phyloP scores from a whole-genome alignment of 2,329 filamentous ascomycete species.

The Beauveria sp. region DNA sequence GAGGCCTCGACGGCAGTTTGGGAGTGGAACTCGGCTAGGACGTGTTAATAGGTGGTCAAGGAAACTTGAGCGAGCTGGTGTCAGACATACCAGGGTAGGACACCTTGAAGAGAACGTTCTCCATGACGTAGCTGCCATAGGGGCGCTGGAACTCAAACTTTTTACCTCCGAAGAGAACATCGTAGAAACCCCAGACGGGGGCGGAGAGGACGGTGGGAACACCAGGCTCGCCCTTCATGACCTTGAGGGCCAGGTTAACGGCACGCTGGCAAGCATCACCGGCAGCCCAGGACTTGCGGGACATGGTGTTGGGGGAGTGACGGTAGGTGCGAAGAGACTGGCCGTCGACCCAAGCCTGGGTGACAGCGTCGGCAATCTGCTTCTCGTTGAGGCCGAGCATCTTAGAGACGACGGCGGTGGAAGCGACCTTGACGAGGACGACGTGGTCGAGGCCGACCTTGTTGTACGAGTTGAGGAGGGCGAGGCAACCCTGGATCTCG shows the following conservation, averaged over 20 bases:
- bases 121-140: slow-evolving; percentile 99
- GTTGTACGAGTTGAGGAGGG: slow-evolving; percentile 97
- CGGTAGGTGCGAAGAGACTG: slow-evolving; percentile 95
- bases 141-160: slow-evolving; percentile 93
- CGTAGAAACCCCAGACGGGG: slow-evolving; percentile 96
- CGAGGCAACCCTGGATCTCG: slow-evolving; percentile 96
- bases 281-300: slow-evolving; percentile 96
- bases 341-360: slow-evolving; percentile 95
- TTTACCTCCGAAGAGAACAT: slow-evolving; percentile 93
- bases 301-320: slow-evolving; percentile 99
- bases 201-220: slow-evolving; percentile 89
- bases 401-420: slow-evolving; percentile 87
- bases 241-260: slow-evolving; percentile 85
- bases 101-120: slow-evolving; percentile 99
- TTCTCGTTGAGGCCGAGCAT: slow-evolving; percentile 84
- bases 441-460: slow-evolving; percentile 98
- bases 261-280: slow-evolving; percentile 96
- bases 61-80: neutral
- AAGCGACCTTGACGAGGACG: slow-evolving; percentile 95
- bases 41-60: neutral
- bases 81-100: slow-evolving; percentile 74
- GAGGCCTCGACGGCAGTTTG: slow-evolving; percentile 96
- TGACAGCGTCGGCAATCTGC: slow-evolving; percentile 91
- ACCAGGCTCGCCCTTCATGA: slow-evolving; percentile 83
- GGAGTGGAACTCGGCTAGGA: slow-evolving; percentile 83